Evolutionary conservation across 2,329 filamentous ascomycete species (phyloP), one percentile per base, ranked within the genome.

Genomic region (Truncatella angustata): DNA sequence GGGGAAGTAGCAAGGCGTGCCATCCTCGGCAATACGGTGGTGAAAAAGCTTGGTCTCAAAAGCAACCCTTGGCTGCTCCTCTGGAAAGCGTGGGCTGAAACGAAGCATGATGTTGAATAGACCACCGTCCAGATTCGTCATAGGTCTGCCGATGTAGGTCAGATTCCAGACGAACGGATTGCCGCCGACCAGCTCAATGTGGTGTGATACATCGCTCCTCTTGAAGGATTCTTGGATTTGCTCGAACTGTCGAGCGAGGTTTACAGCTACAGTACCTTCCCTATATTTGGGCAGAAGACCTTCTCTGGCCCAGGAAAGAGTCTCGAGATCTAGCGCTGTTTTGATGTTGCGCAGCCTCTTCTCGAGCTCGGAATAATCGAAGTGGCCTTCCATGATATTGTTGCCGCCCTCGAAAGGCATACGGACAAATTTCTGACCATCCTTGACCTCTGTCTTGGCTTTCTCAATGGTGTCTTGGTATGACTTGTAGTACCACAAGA

Each of bases 401-500:
- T 76, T 81, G 1, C 61, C 56, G 0, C 82, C 81, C 66, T 99
- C 94, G 59, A 99, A 99, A 0, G 91, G 90, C 90, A 96, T 96
- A 47, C 80, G 80, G n/a, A 74, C 70, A 63, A 99, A 97, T 0
- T 66, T 56, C 34, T 82, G 73, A 3, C 82, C 81, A 54, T 87
- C 83, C 55, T 80, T 79, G 51, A 86, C 81, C 59, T 89, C 83
- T 23, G 74, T 68, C 60, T 77, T 80, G 24, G 86, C 88, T 54
- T 84, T 79, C 34, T 84, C 77, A 48, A 96, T 85, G 1, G 87
- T 80, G 3, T 80, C 74, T 20, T 94, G 74, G 64, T 97, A 97
- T 3, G 88, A 88, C 59, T 95, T 88, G 68, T 90, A 96, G 71
- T 97, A 97, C 94, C 94, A 97, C 12, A 97, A 75, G 66, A 97